Evolutionary conservation across 2,329 filamentous ascomycete species (phyloP), one percentile per base, ranked within the genome.

Genomic region (Venturia aucupariae): DNA sequence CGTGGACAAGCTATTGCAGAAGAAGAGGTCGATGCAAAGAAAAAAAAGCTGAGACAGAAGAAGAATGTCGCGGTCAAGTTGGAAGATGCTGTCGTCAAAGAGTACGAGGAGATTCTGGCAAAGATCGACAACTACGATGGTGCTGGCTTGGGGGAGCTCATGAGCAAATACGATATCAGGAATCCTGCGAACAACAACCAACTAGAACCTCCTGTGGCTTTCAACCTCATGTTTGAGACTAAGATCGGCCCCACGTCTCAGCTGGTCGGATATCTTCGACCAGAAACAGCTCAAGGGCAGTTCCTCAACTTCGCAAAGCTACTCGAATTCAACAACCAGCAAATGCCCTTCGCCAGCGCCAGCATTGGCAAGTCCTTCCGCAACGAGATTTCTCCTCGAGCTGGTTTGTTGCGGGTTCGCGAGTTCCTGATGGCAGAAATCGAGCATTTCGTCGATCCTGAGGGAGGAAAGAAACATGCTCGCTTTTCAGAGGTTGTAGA

Each of bases 211-310:
- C 94, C 94, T 3, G 88, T 96, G 61, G 83, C 91, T 51, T 97
- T 97, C 85, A 99, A 99, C 80, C 86, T 99, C 72, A 99, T 99
- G 94, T 99, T 97, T 82, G 88, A 93, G 77, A 97, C 93, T 51
- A 83, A 90, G 42, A 97, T 99, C 74, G 94, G 94, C 67, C 92
- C 93, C 65, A 95, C 90, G 79, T 89, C 90, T 76, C 92, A 95
- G 73, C 82, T 89, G 67, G 85, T 89, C 60, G 92, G 90, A 64
- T 97, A 91, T 76, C 82, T 97, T 65, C 86, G 92, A 64, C 94
- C 94, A 54, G 94, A 99, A 79, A 99, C 94, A 38, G 94, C 94
- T 4, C 94, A 99, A 82, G 94, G 94, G 68, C 94, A 99, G 79
- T 99, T 99, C 79, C 81, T 97, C 69, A 97, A 96, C 79, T 99